Percentiles rank a stretch among this genome's conserved stretches.
Conservation (phyloP, 176 grass and related monocot genomes). For the Tuctoria greenei region DNA sequence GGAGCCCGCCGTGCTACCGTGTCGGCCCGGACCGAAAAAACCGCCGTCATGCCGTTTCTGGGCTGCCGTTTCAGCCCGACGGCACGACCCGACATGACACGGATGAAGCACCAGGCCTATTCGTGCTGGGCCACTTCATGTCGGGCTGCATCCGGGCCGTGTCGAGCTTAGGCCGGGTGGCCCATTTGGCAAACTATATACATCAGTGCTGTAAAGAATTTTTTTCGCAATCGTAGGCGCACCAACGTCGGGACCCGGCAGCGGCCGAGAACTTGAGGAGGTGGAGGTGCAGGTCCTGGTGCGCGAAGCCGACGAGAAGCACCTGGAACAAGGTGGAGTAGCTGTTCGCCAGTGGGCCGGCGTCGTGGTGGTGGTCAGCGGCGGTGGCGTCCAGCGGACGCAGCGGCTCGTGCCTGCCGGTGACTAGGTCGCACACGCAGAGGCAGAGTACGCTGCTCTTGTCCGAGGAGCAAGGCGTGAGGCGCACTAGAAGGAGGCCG, state of each 20-base stretch:
- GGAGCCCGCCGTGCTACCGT: no score
- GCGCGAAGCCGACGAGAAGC: background rate
- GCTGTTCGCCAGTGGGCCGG: background rate
- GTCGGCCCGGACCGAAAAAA: no score
- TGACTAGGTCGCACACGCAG: slow-evolving; percentile 3
- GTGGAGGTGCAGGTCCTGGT: background rate
- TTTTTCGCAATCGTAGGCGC: background rate
- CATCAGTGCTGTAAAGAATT: no score
- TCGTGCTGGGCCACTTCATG: no score
- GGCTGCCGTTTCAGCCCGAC: no score
- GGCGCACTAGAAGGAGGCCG: background rate
- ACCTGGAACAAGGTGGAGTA: slow-evolving; percentile 3
- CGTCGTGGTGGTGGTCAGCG: background rate
- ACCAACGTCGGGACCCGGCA: background rate
- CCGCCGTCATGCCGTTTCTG: no score
- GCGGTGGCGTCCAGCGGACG: background rate
- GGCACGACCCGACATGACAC: no score
- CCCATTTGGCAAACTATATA: no score
- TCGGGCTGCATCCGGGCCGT: no score
- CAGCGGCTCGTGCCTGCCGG: background rate
- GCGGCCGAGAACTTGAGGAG: background rate
- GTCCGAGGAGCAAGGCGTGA: background rate
- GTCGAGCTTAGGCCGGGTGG: no score
- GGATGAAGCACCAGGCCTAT: no score
- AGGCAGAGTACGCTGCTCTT: background rate